These are phyloP conservation scores for Acanthochlamys bracteata DNA, from an alignment of 106 monocot species.

Conservation along the genomic window DNA sequence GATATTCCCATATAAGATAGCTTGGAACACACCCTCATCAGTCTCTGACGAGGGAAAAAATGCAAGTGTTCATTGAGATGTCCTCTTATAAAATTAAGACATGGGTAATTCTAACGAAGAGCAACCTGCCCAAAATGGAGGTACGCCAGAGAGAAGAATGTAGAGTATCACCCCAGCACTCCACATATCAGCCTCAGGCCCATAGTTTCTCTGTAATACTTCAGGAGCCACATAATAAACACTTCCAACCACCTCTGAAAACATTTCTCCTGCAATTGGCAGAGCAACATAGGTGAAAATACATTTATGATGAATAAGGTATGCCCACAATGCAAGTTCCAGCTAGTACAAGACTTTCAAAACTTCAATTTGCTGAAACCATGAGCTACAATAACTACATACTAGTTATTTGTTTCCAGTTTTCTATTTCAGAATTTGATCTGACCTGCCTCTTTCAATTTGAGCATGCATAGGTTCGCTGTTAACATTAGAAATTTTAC, in stretches of 20 bases:
- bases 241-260: conserved; percentile 78
- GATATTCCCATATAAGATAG: conserved; percentile 45
- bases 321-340: background rate
- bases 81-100: background rate
- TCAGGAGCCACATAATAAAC: conserved; percentile 94
- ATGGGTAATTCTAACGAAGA: no score
- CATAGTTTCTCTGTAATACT: conserved; percentile 56
- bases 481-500: no score
- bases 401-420: background rate
- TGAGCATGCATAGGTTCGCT: no score
- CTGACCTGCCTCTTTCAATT: no score
- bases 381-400: background rate
- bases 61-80: background rate
- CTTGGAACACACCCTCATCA: conserved; percentile 61
- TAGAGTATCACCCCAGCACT: conserved; percentile 95
- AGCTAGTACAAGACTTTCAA: background rate
- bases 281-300: background rate
- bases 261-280: conserved; percentile 42
- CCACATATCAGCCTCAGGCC: conserved; percentile 78
- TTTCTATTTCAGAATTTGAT: no score
- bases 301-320: background rate
- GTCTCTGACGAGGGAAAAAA: conserved; percentile 33
- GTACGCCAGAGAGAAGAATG: conserved; percentile 89
- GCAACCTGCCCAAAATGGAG: conserved; percentile 90
- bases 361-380: background rate